These are phyloP conservation scores for Royoungia palumana DNA, from an alignment of 768 basidiomycete genomes.

Conservation along the genomic window DNA sequence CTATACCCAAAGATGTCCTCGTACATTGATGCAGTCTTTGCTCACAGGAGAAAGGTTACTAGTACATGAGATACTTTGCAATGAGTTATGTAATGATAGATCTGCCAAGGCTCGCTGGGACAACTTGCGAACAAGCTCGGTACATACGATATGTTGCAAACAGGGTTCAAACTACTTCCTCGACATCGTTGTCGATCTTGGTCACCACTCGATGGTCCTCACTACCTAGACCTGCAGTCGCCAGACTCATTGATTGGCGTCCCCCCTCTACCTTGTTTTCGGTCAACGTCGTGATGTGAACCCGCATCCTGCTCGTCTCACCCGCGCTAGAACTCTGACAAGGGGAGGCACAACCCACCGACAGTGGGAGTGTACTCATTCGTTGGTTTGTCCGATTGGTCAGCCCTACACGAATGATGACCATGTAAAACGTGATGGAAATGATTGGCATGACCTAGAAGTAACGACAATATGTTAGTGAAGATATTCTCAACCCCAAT, in stretches of 20 bases:
- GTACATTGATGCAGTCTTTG: too few species aligned
- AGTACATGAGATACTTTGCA: too few species aligned
- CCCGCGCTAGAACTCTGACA: not conserved
- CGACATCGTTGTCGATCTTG: not conserved
- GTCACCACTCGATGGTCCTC: not conserved
- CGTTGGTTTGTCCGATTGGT: not conserved
- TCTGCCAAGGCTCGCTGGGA: too few species aligned
- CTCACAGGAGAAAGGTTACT: too few species aligned
- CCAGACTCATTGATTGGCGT: not conserved
- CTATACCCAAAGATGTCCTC: too few species aligned
- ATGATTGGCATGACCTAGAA: slow-evolving; percentile 6
- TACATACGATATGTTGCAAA: too few species aligned
- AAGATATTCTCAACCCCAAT: too few species aligned
- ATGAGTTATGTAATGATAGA: too few species aligned
- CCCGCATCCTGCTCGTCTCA: not conserved
- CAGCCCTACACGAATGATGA: slow-evolving; percentile 8
- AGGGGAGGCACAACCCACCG: too few species aligned
- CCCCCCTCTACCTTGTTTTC: not conserved
- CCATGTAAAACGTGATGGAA: slow-evolving; percentile 13
- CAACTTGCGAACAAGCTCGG: too few species aligned
- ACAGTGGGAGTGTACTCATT: not conserved
- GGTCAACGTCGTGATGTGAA: not conserved
- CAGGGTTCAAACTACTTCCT: too few species aligned
- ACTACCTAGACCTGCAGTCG: not conserved
- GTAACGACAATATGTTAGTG: not conserved